Percentiles rank a stretch among this genome's conserved stretches.
phyloP scores from a whole-genome alignment of 2,329 filamentous ascomycete species.

The Aspergillus calidoustus region DNA sequence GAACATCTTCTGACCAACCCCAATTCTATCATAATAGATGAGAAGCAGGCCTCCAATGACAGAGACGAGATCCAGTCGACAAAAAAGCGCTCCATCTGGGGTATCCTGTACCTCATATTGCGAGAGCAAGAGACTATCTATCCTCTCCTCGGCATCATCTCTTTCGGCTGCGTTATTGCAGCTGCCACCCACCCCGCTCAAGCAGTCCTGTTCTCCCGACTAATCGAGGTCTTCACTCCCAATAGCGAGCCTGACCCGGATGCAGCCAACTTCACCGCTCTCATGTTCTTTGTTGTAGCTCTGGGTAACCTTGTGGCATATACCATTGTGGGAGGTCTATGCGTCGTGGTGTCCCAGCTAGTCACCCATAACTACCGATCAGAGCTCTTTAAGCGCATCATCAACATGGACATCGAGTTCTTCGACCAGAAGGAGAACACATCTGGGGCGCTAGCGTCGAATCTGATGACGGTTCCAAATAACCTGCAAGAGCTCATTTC shows the following conservation, averaged over 20 bases:
- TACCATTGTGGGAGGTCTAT: slow-evolving; percentile 41
- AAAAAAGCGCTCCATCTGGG: slow-evolving; percentile 6
- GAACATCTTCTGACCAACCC: background rate
- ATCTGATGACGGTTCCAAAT: slow-evolving; percentile 42
- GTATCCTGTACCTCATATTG: slow-evolving; percentile 6
- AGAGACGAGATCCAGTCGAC: background rate
- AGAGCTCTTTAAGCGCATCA: slow-evolving; percentile 30
- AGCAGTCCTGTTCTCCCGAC: slow-evolving; percentile 2
- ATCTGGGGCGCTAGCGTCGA: slow-evolving; percentile 32
- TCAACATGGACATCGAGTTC: slow-evolving; percentile 37
- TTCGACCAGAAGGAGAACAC: slow-evolving; percentile 39
- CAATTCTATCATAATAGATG: background rate
- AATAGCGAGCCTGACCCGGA: background rate
- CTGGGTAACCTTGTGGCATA: slow-evolving; percentile 40
- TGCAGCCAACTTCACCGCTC: slow-evolving; percentile 10
- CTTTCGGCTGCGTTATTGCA: slow-evolving; percentile 13
- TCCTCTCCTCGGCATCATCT: background rate
- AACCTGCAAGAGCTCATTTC: slow-evolving; percentile 51
- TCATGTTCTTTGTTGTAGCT: slow-evolving; percentile 13
- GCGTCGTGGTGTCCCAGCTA: slow-evolving; percentile 30
- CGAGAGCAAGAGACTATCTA: slow-evolving; percentile 5
- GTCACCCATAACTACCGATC: slow-evolving; percentile 24
- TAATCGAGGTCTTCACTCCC: slow-evolving; percentile 4
- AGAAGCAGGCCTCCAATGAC: background rate
- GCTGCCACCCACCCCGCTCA: slow-evolving; percentile 41